phyloP scores from a whole-genome alignment of 352 stramenopile genomes.

The Phytophthora meadii region DNA sequence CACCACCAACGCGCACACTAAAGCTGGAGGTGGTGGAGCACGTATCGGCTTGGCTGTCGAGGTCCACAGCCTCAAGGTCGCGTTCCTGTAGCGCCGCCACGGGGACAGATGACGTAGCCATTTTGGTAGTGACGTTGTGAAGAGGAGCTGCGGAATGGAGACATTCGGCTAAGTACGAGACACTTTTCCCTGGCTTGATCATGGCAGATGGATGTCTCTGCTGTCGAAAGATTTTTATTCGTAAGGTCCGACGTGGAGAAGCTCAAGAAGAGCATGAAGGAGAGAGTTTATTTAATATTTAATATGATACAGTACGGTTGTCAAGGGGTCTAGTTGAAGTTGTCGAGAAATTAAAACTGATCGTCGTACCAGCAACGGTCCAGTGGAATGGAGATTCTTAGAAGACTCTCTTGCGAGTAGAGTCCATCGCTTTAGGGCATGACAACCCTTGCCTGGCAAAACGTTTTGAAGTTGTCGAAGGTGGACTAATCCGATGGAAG shows the following conservation, averaged over 20 bases:
- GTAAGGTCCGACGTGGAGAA: no score
- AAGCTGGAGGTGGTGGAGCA: slow-evolving; percentile 41
- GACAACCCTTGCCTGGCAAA: no score
- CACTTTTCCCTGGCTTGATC: slow-evolving; percentile 4
- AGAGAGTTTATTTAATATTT: no score
- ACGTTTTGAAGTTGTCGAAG: slow-evolving; percentile 12
- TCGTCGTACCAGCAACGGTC: not conserved
- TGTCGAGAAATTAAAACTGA: slow-evolving; percentile 4
- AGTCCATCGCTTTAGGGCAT: not conserved
- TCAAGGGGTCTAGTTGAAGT: slow-evolving; percentile 1
- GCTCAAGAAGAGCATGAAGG: no score
- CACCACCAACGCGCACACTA: slow-evolving; percentile 14
- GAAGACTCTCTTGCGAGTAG: no score
- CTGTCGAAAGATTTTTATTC: not conserved
- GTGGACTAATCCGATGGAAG: slow-evolving; percentile 6
- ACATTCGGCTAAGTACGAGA: slow-evolving; percentile 3
- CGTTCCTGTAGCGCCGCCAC: slow-evolving; percentile 33
- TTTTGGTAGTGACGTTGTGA: slow-evolving; percentile 33
- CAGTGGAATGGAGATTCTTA: not conserved
- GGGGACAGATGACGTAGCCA: slow-evolving; percentile 3
- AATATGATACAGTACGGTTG: not conserved
- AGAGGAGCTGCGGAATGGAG: slow-evolving; percentile 10
- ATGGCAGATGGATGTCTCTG: slow-evolving; percentile 5
- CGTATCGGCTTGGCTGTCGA: slow-evolving; percentile 34
- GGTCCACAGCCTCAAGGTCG: slow-evolving; percentile 37